Percentiles rank a stretch among this genome's conserved stretches.
Conservation (phyloP, 768 basidiomycete genomes). For the Suillus discolor region DNA sequence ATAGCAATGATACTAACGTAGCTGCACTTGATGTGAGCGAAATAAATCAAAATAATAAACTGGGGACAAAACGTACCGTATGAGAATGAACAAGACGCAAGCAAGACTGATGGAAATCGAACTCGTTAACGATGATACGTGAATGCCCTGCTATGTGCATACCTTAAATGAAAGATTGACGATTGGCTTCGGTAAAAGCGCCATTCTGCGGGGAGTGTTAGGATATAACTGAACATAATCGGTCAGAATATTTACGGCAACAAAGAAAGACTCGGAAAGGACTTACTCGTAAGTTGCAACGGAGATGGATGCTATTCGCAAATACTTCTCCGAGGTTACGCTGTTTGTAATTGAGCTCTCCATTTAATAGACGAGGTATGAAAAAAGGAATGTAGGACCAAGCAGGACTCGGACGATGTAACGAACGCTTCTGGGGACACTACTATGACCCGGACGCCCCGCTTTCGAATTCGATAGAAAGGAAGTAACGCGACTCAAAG, state of each 20-base stretch:
- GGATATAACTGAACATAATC: constrained; percentile 25
- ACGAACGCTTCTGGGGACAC: not conserved
- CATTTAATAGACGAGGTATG: not conserved
- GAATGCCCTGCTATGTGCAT: not conserved
- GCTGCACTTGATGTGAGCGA: constrained; percentile 14
- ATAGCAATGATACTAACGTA: constrained; percentile 49
- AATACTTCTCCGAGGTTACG: constrained; percentile 29
- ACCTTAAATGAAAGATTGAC: constrained; percentile 31
- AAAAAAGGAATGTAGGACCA: not conserved
- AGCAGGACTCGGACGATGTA: not conserved
- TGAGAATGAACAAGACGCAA: constrained; percentile 30
- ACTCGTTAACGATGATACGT: not conserved
- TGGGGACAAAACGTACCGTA: constrained; percentile 22
- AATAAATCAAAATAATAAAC: not conserved
- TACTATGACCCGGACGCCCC: not conserved
- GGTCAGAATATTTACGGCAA: not conserved
- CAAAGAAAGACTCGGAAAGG: too few species aligned
- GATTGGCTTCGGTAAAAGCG: constrained; percentile 36
- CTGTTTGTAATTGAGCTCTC: constrained; percentile 4
- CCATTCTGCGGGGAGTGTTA: constrained; percentile 36
- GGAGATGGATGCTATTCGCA: constrained; percentile 38
- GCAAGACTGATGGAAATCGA: constrained; percentile 23
- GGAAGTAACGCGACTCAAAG: not conserved
- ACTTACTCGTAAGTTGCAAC: constrained; percentile 44
- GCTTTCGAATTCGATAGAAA: not conserved